phyloP scores from a whole-genome alignment of 441 rosid species.

The Erodium moschatum region DNA sequence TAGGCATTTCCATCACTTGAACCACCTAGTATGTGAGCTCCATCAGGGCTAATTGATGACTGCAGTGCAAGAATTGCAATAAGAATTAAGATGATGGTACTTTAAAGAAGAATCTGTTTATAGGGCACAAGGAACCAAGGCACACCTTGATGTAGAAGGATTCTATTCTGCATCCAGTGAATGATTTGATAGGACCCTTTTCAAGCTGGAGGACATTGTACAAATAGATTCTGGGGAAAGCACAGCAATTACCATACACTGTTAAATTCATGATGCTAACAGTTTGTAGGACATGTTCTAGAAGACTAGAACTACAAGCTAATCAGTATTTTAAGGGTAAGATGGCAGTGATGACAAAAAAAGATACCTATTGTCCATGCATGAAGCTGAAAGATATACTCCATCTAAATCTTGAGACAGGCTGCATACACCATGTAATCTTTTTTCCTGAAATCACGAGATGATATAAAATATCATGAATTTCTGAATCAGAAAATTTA shows the following conservation, averaged over 20 bases:
- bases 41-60: slow-evolving; percentile 88
- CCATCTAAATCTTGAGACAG: slow-evolving; percentile 80
- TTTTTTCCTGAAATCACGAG: slow-evolving; percentile 41
- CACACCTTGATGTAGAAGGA: slow-evolving; percentile 83
- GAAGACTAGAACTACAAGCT: not conserved
- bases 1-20: slow-evolving; percentile 78
- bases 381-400: slow-evolving; percentile 67
- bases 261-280: not conserved
- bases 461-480: not conserved
- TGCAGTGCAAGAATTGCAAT: slow-evolving; percentile 26
- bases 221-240: slow-evolving; percentile 55
- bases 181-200: slow-evolving; percentile 58
- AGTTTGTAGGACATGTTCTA: not conserved
- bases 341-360: not conserved
- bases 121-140: slow-evolving; percentile 7
- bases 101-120: slow-evolving; percentile 1
- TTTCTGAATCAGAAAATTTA: not conserved
- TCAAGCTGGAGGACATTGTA: slow-evolving; percentile 69
- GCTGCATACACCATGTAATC: slow-evolving; percentile 72
- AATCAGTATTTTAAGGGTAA: not conserved
- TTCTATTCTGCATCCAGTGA: slow-evolving; percentile 63
- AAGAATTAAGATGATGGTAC: slow-evolving; percentile 8
- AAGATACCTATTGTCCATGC: slow-evolving; percentile 75
- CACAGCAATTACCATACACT: not conserved
- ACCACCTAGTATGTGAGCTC: slow-evolving; percentile 60